Conservation (phyloP, 305 asterid species). For the Fraxinus dipetala region DNA sequence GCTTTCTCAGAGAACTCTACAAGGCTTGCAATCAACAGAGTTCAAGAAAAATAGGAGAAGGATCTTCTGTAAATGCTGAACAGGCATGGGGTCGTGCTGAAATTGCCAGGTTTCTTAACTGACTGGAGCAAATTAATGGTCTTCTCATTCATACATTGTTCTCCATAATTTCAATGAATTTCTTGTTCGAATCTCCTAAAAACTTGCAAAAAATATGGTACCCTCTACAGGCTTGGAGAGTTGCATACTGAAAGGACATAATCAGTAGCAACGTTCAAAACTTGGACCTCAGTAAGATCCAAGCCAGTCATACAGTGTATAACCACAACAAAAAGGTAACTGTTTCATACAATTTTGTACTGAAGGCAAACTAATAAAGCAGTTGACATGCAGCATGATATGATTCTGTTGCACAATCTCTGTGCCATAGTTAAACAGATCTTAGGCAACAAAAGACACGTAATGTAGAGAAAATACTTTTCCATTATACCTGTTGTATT, state of each 20-base stretch:
- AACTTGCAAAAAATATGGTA: background rate
- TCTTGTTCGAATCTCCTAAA: background rate
- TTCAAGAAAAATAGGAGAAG: slow-evolving; percentile 10
- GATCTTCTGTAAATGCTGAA: slow-evolving; percentile 23
- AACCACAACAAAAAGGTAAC: background rate
- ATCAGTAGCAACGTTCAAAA: slow-evolving; percentile 27
- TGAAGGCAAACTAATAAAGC: too few relatives aligned
- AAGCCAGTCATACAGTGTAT: slow-evolving; percentile 21
- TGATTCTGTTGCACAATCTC: background rate
- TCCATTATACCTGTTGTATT: background rate
- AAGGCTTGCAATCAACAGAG: slow-evolving; percentile 15
- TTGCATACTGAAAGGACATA: slow-evolving; percentile 27
- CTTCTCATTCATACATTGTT: background rate
- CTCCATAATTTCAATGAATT: background rate
- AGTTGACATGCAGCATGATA: background rate
- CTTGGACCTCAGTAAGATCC: slow-evolving; percentile 24
- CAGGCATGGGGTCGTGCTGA: slow-evolving; percentile 23
- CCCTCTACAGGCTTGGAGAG: slow-evolving; percentile 23
- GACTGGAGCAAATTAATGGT: background rate
- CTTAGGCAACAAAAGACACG: background rate
- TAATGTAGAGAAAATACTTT: background rate
- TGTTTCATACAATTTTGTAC: background rate
- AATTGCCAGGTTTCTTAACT: slow-evolving; percentile 22
- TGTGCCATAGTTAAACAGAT: background rate
- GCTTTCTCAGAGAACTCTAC: slow-evolving; percentile 22